Base-by-base conservation (phyloP, 2,329 filamentous ascomycete species). In the Xylaria digitata region DNA sequence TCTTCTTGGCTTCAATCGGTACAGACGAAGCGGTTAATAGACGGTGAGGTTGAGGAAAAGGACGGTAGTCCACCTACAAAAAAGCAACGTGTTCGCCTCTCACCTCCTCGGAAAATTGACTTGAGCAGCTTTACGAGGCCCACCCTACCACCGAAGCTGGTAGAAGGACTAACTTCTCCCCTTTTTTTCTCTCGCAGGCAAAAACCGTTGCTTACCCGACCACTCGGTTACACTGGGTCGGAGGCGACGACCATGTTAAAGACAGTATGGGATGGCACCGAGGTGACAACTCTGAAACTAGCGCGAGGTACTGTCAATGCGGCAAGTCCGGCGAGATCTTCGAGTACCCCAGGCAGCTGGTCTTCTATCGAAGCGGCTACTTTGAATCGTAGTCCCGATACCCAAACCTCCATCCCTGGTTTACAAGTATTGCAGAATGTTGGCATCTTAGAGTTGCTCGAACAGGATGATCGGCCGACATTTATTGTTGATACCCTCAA, bases 401-500 rank as follows among this genome's bases (percentile, higher is more conserved):
- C 78, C 30, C 81, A 67, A 75, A 82, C 68, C 78, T 82, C 61
- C 78, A 54, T 81, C 0, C 82, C 86, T 1, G 82, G 83, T 5
- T 70, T 87, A 50, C 84, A 88, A 58, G 80, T 88, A 57, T 82
- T 94, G 4, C 86, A 87, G 48, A 85, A 86, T 30, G 83, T 94
- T 58, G 89, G 90, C 26, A 84, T 93, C 9, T 79, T 90, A 21
- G 92, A 95, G 76, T 80, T 95, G 45, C 78, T 96, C 46, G 92
- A 95, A 74, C 87, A 91, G 71, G 92, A 96, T 75, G 87, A 90
- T 56, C 83, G 92, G 53, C 92, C 92, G 2, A 92, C 90, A 0
- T 93, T 95, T 73, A 85, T 95, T 48, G 82, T 95, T 40, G 92
- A 95, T 73, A 79, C 92, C 57, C 82, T 82, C 7, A 87, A 90